These are phyloP conservation scores for Kurtzmaniella quercitrusa DNA, from an alignment of 1,139 yeast species.

Conservation along the genomic window DNA sequence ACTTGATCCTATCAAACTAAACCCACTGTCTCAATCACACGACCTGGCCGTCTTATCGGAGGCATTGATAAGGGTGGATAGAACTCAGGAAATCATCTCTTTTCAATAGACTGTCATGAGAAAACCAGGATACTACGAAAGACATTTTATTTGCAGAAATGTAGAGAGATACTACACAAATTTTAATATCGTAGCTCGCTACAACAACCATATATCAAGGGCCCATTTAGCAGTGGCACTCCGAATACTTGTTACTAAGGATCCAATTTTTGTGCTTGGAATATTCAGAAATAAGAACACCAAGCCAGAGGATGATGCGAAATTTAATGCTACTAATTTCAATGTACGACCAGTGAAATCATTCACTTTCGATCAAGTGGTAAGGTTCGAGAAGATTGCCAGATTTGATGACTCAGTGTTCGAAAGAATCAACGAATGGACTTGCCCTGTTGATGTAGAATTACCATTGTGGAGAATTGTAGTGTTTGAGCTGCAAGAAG, in stretches of 20 bases:
- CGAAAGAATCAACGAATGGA: constrained; percentile 13
- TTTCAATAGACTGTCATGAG: too few relatives aligned
- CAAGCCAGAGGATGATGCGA: constrained; percentile 9
- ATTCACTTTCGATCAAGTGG: constrained; percentile 23
- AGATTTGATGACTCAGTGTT: constrained; percentile 15
- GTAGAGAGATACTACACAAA: constrained; percentile 21
- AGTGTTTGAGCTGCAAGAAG: constrained; percentile 15
- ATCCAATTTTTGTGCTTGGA: constrained; percentile 21
- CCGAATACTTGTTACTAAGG: constrained; percentile 15
- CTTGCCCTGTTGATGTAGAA: constrained; percentile 14
- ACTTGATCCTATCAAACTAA: too few relatives aligned
- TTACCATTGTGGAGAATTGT: constrained; percentile 30
- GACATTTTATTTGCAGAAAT: constrained; percentile 25
- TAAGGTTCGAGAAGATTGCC: constrained; percentile 13
- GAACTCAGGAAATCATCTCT: too few relatives aligned
- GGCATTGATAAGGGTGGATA: too few relatives aligned
- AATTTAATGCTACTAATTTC: constrained; percentile 15
- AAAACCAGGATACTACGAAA: constrained; percentile 16
- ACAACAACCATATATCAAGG: constrained; percentile 15
- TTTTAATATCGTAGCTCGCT: constrained; percentile 24
- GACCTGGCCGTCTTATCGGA: background rate
- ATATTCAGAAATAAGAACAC: constrained; percentile 10
- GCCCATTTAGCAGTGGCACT: constrained; percentile 22
- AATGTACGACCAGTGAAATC: constrained; percentile 15
- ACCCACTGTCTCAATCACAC: background rate